These are phyloP conservation scores for Acacia pycnantha DNA, from an alignment of 331 rosid species.

Conservation along the genomic window DNA sequence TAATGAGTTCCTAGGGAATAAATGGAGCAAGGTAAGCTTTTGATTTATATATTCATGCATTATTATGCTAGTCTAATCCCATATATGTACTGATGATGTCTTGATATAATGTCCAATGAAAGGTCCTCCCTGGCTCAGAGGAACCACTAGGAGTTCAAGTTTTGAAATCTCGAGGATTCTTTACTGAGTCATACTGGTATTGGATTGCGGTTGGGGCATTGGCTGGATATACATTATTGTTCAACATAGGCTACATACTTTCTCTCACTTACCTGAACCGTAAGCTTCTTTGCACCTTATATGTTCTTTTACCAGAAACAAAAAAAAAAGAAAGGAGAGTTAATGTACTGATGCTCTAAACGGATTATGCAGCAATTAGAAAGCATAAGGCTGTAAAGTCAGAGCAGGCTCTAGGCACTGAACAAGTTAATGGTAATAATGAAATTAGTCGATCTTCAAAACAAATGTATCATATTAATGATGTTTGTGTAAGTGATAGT, in stretches of 20 bases:
- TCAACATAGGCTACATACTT: constrained; percentile 50
- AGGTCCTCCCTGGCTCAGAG: constrained; percentile 43
- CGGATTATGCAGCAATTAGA: constrained; percentile 29
- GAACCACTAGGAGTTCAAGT: constrained; percentile 52
- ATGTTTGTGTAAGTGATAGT: neutral
- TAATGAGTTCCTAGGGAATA: constrained; percentile 59
- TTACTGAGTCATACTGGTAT: constrained; percentile 50
- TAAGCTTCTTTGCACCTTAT: constrained; percentile 34
- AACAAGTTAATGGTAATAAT: neutral
- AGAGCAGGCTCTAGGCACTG: constrained; percentile 15
- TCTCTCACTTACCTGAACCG: constrained; percentile 57
- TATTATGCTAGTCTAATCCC: neutral
- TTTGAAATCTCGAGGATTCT: constrained; percentile 54
- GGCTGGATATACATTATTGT: constrained; percentile 42
- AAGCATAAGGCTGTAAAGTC: constrained; percentile 24
- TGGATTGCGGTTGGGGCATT: constrained; percentile 62
- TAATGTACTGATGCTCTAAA: constrained; percentile 8
- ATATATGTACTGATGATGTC: constrained; percentile 7
- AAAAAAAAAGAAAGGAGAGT: neutral
- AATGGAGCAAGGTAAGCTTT: constrained; percentile 52
- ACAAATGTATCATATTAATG: no score
- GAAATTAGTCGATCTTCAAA: neutral
- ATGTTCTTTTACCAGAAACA: neutral
- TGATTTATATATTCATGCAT: neutral
- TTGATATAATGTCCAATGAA: constrained; percentile 5